A percentile compares a stretch with the other conserved stretches of the same genome.
Conservation (phyloP, 148 eudicot species). For the Polygonum aviculare region DNA sequence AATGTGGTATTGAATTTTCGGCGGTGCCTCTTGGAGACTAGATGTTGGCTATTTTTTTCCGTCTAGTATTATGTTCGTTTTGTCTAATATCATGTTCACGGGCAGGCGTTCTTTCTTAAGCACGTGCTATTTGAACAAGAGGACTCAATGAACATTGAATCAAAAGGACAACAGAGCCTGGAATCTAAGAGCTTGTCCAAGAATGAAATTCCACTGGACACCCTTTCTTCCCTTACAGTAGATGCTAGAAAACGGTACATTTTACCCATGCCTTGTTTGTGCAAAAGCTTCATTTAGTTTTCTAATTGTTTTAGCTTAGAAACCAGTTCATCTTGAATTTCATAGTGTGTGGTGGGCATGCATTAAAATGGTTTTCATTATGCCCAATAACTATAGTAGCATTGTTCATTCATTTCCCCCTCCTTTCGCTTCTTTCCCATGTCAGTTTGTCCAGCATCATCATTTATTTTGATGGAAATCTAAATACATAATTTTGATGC, state of each 20-base stretch:
- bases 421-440: not conserved
- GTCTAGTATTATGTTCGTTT: no score
- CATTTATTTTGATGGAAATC: not conserved
- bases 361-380: not conserved
- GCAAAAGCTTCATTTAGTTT: no score
- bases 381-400: not conserved
- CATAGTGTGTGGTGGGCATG: not conserved
- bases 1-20: not conserved
- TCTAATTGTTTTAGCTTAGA: not conserved
- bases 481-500: no score
- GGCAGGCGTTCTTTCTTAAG: constrained; percentile 88
- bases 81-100: not conserved
- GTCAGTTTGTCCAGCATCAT: not conserved
- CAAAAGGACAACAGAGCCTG: constrained; percentile 20
- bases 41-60: not conserved
- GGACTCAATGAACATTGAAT: constrained; percentile 24
- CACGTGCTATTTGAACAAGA: constrained; percentile 56
- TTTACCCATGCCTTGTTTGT: no score
- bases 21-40: not conserved
- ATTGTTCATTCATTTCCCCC: not conserved
- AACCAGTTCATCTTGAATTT: not conserved
- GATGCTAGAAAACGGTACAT: constrained; percentile 53
- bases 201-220: constrained; percentile 33
- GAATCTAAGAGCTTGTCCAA: constrained; percentile 22
- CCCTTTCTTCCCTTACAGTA: constrained; percentile 53